Conservation (phyloP, 2,329 filamentous ascomycete genomes). For the Pseudopyricularia javanii region DNA sequence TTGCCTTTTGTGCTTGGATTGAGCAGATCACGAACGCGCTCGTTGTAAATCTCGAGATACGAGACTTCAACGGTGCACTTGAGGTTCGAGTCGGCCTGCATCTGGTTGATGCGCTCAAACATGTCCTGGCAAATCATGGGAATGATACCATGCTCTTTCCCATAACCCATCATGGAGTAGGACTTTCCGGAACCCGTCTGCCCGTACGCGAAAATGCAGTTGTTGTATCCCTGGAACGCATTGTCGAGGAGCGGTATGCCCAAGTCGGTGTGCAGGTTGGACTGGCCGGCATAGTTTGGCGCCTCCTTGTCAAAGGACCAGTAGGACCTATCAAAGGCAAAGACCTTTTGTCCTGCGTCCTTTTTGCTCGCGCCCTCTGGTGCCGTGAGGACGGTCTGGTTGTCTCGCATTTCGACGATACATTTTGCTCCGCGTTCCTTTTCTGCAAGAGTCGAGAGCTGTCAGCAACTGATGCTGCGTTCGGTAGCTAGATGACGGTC, state of each 20-base stretch:
- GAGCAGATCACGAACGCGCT: conserved; percentile 86
- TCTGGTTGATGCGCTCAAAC: conserved; percentile 70
- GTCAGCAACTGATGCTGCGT: not conserved
- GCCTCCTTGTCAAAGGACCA: conserved; percentile 90
- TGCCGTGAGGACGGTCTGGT: conserved; percentile 74
- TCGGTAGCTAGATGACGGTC: not conserved
- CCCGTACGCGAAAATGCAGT: conserved; percentile 98
- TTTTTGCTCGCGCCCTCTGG: conserved; percentile 49
- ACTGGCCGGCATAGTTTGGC: conserved; percentile 76
- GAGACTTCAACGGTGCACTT: conserved; percentile 95
- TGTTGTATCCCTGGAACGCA: conserved; percentile 97
- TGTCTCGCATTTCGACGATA: conserved; percentile 91
- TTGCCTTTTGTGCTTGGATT: conserved; percentile 95
- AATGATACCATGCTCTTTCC: conserved; percentile 88
- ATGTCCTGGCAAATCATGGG: conserved; percentile 96
- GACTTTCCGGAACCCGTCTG: conserved; percentile 98
- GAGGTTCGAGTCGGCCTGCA: conserved; percentile 51
- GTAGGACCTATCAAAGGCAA: conserved; percentile 94
- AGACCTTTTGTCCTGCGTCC: conserved; percentile 61
- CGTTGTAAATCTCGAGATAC: conserved; percentile 98
- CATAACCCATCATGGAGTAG: conserved; percentile 99
- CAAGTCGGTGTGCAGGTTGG: conserved; percentile 77
- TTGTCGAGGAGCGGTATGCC: conserved; percentile 89
- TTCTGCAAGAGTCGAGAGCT: conserved; percentile 40
- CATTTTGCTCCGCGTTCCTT: conserved; percentile 86